Evolutionary conservation across 2,329 filamentous ascomycete species (phyloP), one percentile per base, ranked within the genome.

Genomic region (Ampelomyces quisqualis): DNA sequence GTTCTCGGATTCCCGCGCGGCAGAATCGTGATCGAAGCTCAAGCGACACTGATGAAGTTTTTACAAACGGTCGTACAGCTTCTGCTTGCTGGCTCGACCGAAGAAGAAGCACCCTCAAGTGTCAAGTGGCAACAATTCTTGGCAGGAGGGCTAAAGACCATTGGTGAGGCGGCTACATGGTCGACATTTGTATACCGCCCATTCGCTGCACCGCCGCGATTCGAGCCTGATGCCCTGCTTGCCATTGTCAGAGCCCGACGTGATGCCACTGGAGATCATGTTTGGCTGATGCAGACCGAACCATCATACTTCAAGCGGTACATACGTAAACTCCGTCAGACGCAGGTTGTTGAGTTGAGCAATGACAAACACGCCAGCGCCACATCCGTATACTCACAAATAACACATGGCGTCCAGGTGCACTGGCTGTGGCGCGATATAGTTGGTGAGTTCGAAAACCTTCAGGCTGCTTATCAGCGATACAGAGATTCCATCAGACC

Each of bases 211-310:
- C 56, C 53, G 3, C 51, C 49, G 0, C n/a, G 7, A 5, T 38
- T 62, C 23, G 33, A 58, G 27, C 18, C 55, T 7, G 22, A 47
- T 5, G 10, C 21, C 7, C 13, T 58, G 5, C n/a, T 53, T 2
- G 34, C 51, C 1, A 9, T 36, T 2, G 43, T 51, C 3, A 28
- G 43, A 15, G 24, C 42, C 1, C 34, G 53, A n/a, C 26, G 53
- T 4, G 35, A 48, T 2, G 50, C 51, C 8, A 51, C 45, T 2
- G 30, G 27, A 1, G 55, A 64, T 31, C 51, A 59, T n/a, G 31
- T 60, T 1, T 52, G 45, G 42, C 40, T 57, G 1, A 22, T 60
- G 3, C 60, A 64, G 37, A 62, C 51, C 0, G 58, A 57, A 17
- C 38, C 48, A 4, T 30, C 40, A 2, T 55, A 57, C 33, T 15